Evolutionary conservation across 2,329 filamentous ascomycete species (phyloP), one percentile per base, ranked within the genome.

Genomic region (Penicillium verrucosum): DNA sequence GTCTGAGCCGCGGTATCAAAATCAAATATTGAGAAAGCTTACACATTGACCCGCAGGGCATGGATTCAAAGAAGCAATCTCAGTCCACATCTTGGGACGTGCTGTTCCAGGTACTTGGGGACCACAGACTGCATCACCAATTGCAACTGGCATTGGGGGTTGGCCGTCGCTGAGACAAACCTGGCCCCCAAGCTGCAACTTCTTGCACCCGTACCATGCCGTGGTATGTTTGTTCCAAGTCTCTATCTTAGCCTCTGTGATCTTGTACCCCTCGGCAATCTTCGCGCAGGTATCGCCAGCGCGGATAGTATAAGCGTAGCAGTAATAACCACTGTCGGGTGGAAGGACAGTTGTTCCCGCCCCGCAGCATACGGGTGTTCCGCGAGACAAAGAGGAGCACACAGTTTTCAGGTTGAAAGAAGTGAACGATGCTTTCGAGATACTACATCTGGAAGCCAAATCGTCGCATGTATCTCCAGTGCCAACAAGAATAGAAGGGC

Each of bases 41-140:
- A 56, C 54, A 38, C 48, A 56, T 52, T 56, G 54, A 27, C 47
- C 48, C 4, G 34, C 21, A 29, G 54, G 48, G 12, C 54, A 56
- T 18, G 54, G 54, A 27, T 56, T 56, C n/a, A 56, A 16, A 38
- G 29, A 23, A 1, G 54, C 9, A 16, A 56, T 23, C 1, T 36
- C 16, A 1, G 21, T 30, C 48, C 41, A 46, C 16, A 25, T 3
- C 10, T 5, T 1, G 2, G 54, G 48, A 29, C 48, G 48, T 27
- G 23, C 12, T 23, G 54, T 36, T 21, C 54, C 54, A n/a, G 54
- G 54, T n/a, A 46, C 48, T n/a, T 46, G 54, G 1, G 54, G 54
- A 6, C 54, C 54, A 56, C 54, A 56, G 34, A 56, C 36, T 2
- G 41, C 34, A 29, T 27, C n/a, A 10, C 9, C 16, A 6, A 46